Evolutionary conservation across 495 filamentous ascomycete genomes (phyloP), one percentile per base, ranked within the genome.

Genomic region (Polyplosphaeria fusca): DNA sequence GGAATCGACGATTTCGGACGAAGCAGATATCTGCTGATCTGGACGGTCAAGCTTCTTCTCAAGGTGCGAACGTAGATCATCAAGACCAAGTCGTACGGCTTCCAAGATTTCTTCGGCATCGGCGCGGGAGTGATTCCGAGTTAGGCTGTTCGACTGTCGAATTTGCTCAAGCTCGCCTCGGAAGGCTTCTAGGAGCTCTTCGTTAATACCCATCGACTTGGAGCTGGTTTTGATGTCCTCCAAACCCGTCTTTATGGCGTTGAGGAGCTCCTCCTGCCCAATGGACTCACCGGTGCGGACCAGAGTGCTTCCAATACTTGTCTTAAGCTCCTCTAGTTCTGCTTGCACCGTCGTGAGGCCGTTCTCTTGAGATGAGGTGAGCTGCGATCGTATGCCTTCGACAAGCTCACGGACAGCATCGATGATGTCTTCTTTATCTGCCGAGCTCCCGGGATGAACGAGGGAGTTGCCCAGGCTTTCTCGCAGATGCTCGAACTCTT

Each of bases 1-100:
- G 4, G 86, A 86, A 67, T 95, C 88, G 1, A 94, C 76, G 16
- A 95, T 78, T 65, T 91, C 87, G 14, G 82, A 81, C 12, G 86
- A 85, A 14, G 80, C 79, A 2, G 85, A 80, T 22, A 82, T 61
- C 18, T 76, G 72, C 43, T 74, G 82, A 27, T 87, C 84, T 12
- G 70, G 74, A 26, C 73, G 74, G 52, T 86, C 81, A 18, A 74
- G 74, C 35, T 74, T 61, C 77, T 76, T 61, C 60, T 79, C 75
- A 27, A 86, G 76, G 55, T 93, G 87, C 3, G 81, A 79, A 2
- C 84, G 84, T 42, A 93, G 70, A 37, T 75, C 76, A 45, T 87
- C 81, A 9, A 92, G 69, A 14, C 85, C 83, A 40, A 91, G 84
- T 19, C 84, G 82, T 3, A 91, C 72, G 28, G 83, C 81, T 43